Conservation (phyloP, 169 alveolate species). For the Cryptosporidium ryanae region DNA sequence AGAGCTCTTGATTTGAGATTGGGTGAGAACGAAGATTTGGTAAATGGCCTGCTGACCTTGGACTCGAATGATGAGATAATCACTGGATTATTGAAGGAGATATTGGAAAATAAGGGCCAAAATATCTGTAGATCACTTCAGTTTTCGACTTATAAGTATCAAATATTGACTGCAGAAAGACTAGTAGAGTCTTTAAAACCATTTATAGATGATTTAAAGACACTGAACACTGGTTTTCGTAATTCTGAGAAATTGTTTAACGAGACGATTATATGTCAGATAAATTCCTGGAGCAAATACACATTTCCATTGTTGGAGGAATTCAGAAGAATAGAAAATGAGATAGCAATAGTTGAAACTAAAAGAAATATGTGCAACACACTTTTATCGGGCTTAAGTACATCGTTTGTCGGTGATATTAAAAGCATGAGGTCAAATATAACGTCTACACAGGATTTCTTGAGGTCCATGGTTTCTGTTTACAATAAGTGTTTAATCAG, state of each 20-base stretch:
- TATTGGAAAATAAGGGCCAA: slow-evolving; percentile 5
- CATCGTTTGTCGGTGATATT: slow-evolving; percentile 52
- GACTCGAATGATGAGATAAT: slow-evolving; percentile 19
- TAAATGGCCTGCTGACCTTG: slow-evolving; percentile 8
- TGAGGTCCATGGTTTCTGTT: slow-evolving; percentile 19
- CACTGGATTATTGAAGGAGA: slow-evolving; percentile 18
- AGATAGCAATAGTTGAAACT: neutral
- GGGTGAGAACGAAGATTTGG: slow-evolving; percentile 52
- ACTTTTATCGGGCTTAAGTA: slow-evolving; percentile 36
- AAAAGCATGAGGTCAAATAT: slow-evolving; percentile 14
- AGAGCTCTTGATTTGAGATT: slow-evolving; percentile 50
- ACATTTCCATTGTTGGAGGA: slow-evolving; percentile 43
- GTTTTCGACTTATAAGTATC: slow-evolving; percentile 34
- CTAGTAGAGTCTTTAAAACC: slow-evolving; percentile 54
- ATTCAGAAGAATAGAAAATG: slow-evolving; percentile 35
- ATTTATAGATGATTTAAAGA: slow-evolving; percentile 35
- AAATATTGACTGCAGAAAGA: slow-evolving; percentile 2
- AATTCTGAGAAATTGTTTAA: slow-evolving; percentile 31
- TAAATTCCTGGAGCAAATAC: slow-evolving; percentile 11
- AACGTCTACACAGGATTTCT: slow-evolving; percentile 13
- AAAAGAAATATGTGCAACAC: slow-evolving; percentile 53
- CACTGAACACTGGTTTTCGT: slow-evolving; percentile 7
- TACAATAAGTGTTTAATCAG: slow-evolving; percentile 40
- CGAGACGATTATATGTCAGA: neutral
- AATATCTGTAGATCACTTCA: slow-evolving; percentile 45